These are phyloP conservation scores for Yamadazyma kanchanaburiensis DNA, from an alignment of 1,139 yeast genomes.

Conservation along the genomic window DNA sequence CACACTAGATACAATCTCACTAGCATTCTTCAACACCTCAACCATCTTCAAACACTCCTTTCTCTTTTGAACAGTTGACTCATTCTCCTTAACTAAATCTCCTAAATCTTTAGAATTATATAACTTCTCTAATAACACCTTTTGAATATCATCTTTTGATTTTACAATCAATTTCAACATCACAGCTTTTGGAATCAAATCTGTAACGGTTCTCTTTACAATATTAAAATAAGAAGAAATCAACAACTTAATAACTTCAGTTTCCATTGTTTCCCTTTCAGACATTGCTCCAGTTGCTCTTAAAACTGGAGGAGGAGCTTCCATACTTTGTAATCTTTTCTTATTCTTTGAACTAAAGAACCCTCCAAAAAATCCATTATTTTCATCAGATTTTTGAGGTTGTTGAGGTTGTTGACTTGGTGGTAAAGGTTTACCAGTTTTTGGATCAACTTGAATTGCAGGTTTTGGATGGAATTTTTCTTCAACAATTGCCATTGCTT, in stretches of 20 bases:
- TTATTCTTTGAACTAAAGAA: slow-evolving; percentile 91
- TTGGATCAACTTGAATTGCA: slow-evolving; percentile 84
- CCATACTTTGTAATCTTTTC: slow-evolving; percentile 93
- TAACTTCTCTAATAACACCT: slow-evolving; percentile 80
- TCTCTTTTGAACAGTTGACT: slow-evolving; percentile 88
- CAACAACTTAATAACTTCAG: slow-evolving; percentile 91
- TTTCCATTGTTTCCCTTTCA: slow-evolving; percentile 94
- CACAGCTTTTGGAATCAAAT: slow-evolving; percentile 90
- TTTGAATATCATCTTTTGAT: slow-evolving; percentile 86
- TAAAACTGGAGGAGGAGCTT: slow-evolving; percentile 93
- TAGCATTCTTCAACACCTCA: slow-evolving; percentile 82
- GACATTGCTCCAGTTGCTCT: slow-evolving; percentile 95
- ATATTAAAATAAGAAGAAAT: slow-evolving; percentile 88
- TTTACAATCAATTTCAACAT: slow-evolving; percentile 86
- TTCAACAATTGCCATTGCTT: slow-evolving; percentile 92
- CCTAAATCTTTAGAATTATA: slow-evolving; percentile 74
- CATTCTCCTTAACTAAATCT: slow-evolving; percentile 87
- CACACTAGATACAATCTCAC: slow-evolving; percentile 87
- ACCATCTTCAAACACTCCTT: slow-evolving; percentile 95
- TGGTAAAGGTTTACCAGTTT: slow-evolving; percentile 78
- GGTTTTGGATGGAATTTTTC: slow-evolving; percentile 85
- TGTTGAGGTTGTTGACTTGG: slow-evolving; percentile 40
- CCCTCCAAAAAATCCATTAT: slow-evolving; percentile 87
- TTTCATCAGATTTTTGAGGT: slow-evolving; percentile 29
- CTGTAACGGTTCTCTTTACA: slow-evolving; percentile 91